These are phyloP conservation scores for Glycine latifolia DNA, from an alignment of 306 rosid genomes.

Conservation along the genomic window DNA sequence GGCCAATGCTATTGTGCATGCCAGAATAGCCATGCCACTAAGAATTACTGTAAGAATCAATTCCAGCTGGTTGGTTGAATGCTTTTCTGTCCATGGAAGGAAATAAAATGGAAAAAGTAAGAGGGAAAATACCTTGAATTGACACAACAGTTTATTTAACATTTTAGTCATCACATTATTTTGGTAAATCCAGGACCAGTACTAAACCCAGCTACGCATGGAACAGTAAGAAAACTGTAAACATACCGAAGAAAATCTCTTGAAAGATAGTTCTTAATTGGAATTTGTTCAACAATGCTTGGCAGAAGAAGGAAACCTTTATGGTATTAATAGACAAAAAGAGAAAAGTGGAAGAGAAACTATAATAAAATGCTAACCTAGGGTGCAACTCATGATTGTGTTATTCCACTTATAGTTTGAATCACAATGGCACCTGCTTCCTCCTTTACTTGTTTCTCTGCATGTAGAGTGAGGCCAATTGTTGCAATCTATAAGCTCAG, in stretches of 20 bases:
- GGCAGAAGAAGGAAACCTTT: background rate
- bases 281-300: background rate
- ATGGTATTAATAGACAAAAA: background rate
- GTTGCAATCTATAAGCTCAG: slow-evolving; percentile 17
- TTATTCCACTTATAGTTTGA: slow-evolving; percentile 42
- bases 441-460: slow-evolving; percentile 7
- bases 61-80: background rate
- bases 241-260: background rate
- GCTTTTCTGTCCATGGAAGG: background rate
- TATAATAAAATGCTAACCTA: slow-evolving; percentile 24
- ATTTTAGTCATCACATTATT: background rate
- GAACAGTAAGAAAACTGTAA: background rate
- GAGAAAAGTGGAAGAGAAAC: background rate
- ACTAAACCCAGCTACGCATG: background rate
- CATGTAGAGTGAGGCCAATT: slow-evolving; percentile 56
- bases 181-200: background rate
- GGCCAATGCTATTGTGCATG: slow-evolving; percentile 18
- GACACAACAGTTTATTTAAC: background rate
- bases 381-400: slow-evolving; percentile 23
- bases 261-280: background rate
- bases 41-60: slow-evolving; percentile 1
- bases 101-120: background rate
- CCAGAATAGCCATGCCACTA: background rate
- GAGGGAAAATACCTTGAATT: background rate
- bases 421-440: slow-evolving; percentile 48